Percentiles rank a stretch among this genome's conserved stretches.
phyloP scores from a whole-genome alignment of 1,284 basidiomycete genomes.

The Coniferiporia sulphurascens region DNA sequence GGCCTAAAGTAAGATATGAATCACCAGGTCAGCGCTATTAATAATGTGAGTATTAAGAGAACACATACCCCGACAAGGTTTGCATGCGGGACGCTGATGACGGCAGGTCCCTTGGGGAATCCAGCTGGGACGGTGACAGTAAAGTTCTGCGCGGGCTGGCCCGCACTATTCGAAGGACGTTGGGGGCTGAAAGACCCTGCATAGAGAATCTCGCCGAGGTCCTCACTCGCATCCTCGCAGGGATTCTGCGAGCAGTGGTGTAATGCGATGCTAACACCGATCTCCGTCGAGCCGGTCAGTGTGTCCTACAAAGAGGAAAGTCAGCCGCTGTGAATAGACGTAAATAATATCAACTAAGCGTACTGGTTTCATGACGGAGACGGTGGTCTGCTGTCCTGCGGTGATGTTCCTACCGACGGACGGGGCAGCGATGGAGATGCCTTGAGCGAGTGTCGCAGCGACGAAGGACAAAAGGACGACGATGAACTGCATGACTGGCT shows the following conservation, averaged over 20 bases:
- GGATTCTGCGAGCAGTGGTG: constrained; percentile 30
- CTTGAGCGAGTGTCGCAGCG: constrained; percentile 34
- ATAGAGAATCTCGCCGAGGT: constrained; percentile 43
- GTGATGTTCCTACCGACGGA: constrained; percentile 28
- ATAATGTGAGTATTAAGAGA: neutral
- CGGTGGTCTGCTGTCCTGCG: constrained; percentile 34
- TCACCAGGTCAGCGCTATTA: neutral
- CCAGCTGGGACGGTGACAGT: constrained; percentile 39
- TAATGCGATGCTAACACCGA: constrained; percentile 41
- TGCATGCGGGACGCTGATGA: constrained; percentile 40
- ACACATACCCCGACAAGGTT: constrained; percentile 42
- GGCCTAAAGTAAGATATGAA: constrained; percentile 1
- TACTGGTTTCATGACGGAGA: constrained; percentile 43
- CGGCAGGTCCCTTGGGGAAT: constrained; percentile 29
- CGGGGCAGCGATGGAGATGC: constrained; percentile 36
- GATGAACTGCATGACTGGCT: constrained; percentile 4
- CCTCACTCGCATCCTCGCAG: constrained; percentile 29
- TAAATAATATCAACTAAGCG: constrained; percentile 18
- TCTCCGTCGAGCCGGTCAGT: constrained; percentile 35
- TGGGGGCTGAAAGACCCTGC: constrained; percentile 40
- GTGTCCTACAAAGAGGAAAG: constrained; percentile 28
- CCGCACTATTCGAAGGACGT: constrained; percentile 20
- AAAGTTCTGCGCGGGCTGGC: constrained; percentile 46
- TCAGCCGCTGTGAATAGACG: neutral
- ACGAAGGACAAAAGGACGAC: constrained; percentile 2